Conservation (phyloP, 805 yeast genomes). For the Kodamaea laetipori region DNA sequence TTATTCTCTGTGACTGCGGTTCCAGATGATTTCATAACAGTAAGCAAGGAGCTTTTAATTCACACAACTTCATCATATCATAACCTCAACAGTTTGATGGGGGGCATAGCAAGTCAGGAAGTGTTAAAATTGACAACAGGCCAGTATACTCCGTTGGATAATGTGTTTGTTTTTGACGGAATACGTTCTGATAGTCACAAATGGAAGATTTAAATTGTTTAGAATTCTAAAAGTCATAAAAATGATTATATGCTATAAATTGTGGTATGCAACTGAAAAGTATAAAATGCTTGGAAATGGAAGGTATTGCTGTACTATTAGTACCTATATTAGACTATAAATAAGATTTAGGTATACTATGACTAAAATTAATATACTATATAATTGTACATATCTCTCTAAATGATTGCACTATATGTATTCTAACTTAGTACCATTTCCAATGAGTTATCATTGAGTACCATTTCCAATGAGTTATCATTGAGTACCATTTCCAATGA, state of each 20-base stretch:
- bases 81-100: conserved; percentile 68
- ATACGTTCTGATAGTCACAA: conserved; percentile 50
- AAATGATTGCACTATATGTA: too few relatives aligned
- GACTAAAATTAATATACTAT: too few relatives aligned
- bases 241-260: background rate
- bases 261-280: too few relatives aligned
- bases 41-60: conserved; percentile 33
- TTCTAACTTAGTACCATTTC: too few relatives aligned
- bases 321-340: too few relatives aligned
- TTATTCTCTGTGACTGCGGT: conserved; percentile 20
- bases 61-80: conserved; percentile 50
- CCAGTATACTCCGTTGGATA: conserved; percentile 80
- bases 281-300: too few relatives aligned
- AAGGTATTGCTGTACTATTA: too few relatives aligned
- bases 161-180: conserved; percentile 75
- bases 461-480: too few relatives aligned
- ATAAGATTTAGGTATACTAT: background rate
- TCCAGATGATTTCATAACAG: conserved; percentile 19
- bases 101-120: conserved; percentile 88
- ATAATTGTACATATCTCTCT: too few relatives aligned
- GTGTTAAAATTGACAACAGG: conserved; percentile 70
- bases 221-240: too few relatives aligned
- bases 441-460: too few relatives aligned
- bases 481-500: too few relatives aligned
- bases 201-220: conserved; percentile 31